phyloP scores from a whole-genome alignment of 495 filamentous ascomycete genomes.

The Penicillium antarcticum region DNA sequence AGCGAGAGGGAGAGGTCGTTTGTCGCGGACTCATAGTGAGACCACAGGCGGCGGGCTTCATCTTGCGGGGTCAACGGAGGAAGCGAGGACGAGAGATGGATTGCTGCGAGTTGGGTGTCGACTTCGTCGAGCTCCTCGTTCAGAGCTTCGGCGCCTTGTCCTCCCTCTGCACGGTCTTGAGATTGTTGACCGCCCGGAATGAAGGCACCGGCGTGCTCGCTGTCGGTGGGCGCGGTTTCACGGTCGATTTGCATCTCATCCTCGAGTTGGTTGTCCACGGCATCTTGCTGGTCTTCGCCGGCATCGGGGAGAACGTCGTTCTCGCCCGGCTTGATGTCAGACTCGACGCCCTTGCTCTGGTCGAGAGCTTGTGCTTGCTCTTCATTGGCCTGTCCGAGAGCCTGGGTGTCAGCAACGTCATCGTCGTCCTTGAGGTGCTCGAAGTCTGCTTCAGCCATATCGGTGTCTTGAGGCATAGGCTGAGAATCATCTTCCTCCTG shows the following conservation, averaged over 20 bases:
- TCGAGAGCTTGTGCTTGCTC: constrained; percentile 82
- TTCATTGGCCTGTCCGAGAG: constrained; percentile 81
- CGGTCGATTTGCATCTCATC: constrained; percentile 49
- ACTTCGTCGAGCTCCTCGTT: constrained; percentile 67
- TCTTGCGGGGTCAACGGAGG: constrained; percentile 40
- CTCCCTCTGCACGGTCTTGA: constrained; percentile 27
- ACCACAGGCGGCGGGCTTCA: constrained; percentile 80
- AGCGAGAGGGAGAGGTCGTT: constrained; percentile 81
- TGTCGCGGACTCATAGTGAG: constrained; percentile 75
- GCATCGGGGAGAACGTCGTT: constrained; percentile 59
- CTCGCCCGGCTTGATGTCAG: constrained; percentile 54
- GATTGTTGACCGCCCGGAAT: constrained; percentile 37
- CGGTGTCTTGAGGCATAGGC: constrained; percentile 51
- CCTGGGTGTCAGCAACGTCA: constrained; percentile 77
- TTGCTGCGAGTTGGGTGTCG: constrained; percentile 68
- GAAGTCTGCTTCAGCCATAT: constrained; percentile 73
- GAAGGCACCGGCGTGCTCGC: constrained; percentile 40
- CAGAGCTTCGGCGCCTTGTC: constrained; percentile 39
- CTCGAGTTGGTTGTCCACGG: constrained; percentile 44
- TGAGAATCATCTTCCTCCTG: constrained; percentile 58
- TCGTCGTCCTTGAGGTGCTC: constrained; percentile 87
- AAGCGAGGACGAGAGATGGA: constrained; percentile 57
- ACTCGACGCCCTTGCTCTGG: constrained; percentile 78
- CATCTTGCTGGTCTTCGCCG: constrained; percentile 50
- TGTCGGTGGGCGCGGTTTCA: constrained; percentile 32